Evolutionary conservation across 768 basidiomycete species (phyloP), one percentile per base, ranked within the genome.

Genomic region (Pleurotus pulmonarius): DNA sequence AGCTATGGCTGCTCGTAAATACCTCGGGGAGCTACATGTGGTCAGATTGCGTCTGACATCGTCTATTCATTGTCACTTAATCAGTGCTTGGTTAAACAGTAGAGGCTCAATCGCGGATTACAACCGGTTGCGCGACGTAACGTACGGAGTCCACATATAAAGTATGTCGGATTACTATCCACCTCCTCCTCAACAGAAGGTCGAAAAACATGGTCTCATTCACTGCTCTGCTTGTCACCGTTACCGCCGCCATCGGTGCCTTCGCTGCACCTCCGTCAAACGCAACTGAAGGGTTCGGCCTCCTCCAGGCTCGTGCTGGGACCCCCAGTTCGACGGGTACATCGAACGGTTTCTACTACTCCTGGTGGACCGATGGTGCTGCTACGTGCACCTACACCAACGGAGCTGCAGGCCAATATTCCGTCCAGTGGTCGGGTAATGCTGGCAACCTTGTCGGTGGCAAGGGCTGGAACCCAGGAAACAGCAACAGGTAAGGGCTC

Each of bases 361-460:
- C 70, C 18, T 67, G 67, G 63, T 74, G 69, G 68, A 70, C 70
- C 7, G 71, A 75, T 46, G 64, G 65, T 49, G 61, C 59, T 5
- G 63, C 59, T 24, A 63, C 58, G n/a, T 69, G 64, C 9, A 70
- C 67, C 56, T 73, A 71, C 64, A 69, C 68, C 47, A 70, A 70
- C 57, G 62, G 60, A 6, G 41, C 39, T 1, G 64, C 58, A 43
- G 72, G 72, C 12, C 49, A 66, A 48, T 75, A 74, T 61, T 64
- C 58, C 52, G 55, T 76, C 29, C 63, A 60, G 20, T 71, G 73
- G 73, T 62, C 59, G n/a, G 60, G 64, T 4, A 64, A 64, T 58
- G 58, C 59, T 44, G 73, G 68, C 41, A 71, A 75, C 61, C 62
- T 74, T 38, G 73, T 75, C n/a, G 75, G 65, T 49, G 75, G 75